Evolutionary conservation across 306 rosid genomes (phyloP).

Genomic region (Vicia villosa): DNA sequence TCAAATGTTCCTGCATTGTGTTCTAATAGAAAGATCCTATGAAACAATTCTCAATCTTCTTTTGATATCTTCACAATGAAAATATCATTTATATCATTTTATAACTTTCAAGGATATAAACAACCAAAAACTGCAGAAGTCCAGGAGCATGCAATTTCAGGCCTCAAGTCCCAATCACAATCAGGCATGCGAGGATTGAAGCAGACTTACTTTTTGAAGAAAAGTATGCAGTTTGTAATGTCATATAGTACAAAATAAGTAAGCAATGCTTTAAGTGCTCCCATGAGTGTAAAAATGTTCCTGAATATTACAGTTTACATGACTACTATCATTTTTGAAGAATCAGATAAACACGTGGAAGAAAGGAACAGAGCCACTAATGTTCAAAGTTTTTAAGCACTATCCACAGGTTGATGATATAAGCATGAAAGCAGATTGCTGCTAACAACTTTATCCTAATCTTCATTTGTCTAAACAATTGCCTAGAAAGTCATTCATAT

Average conservation of each 20-base stretch:
- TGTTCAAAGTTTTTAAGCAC: constrained; percentile 5
- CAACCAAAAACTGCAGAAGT: constrained; percentile 16
- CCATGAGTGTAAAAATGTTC: constrained; percentile 9
- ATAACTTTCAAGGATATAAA: constrained; percentile 16
- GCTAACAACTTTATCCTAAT: constrained; percentile 37
- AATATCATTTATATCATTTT: constrained; percentile 3
- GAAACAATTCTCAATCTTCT: constrained; percentile 29
- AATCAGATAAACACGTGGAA: background rate
- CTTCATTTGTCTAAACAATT: constrained; percentile 38
- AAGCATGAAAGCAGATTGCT: constrained; percentile 4
- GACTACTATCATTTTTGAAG: background rate
- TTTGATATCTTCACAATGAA: constrained; percentile 1
- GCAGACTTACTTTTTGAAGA: background rate
- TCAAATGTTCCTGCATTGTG: constrained; percentile 21
- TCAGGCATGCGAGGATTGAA: background rate
- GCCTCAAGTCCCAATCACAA: constrained; percentile 29
- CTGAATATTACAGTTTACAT: background rate
- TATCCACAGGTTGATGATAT: constrained; percentile 3
- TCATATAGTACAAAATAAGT: constrained; percentile 5
- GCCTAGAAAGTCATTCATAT: constrained; percentile 29
- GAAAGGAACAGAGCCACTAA: constrained; percentile 11
- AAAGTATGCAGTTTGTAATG: constrained; percentile 5
- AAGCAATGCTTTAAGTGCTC: constrained; percentile 26
- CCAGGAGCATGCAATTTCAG: constrained; percentile 21
- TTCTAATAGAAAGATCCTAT: constrained; percentile 30